A percentile compares a stretch with the other conserved stretches of the same genome.
Conservation (phyloP, 495 filamentous ascomycete species). For the Penicillium robsamsonii region DNA sequence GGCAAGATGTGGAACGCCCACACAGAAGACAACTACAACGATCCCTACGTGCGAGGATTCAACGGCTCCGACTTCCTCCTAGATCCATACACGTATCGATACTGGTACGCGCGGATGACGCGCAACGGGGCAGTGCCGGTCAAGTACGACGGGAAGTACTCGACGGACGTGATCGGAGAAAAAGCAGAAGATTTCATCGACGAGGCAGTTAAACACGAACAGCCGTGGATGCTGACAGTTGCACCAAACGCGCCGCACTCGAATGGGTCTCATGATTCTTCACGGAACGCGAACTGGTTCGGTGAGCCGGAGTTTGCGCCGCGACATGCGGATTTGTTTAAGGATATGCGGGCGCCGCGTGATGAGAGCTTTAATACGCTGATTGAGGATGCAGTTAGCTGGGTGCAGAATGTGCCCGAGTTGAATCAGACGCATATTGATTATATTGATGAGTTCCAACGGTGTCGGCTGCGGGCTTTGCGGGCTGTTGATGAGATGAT, state of each 20-base stretch:
- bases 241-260: constrained; percentile 64
- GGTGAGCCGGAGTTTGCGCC: constrained; percentile 32
- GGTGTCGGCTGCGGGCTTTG: constrained; percentile 56
- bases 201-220: constrained; percentile 46
- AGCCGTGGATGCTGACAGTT: constrained; percentile 64
- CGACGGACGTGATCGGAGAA: constrained; percentile 57
- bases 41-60: constrained; percentile 55
- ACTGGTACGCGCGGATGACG: constrained; percentile 58
- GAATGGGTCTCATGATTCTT: constrained; percentile 23
- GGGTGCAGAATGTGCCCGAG: constrained; percentile 50
- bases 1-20: constrained; percentile 69
- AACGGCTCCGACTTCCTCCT: constrained; percentile 58
- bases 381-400: constrained; percentile 51
- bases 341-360: constrained; percentile 27
- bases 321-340: constrained; percentile 32
- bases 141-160: constrained; percentile 52
- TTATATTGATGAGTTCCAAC: constrained; percentile 64
- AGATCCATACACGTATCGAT: constrained; percentile 67
- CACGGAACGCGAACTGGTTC: constrained; percentile 21
- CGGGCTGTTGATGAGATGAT: constrained; percentile 68
- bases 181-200: constrained; percentile 60
- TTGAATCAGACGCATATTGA: constrained; percentile 52
- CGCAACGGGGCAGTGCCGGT: constrained; percentile 54
- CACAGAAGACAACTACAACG: constrained; percentile 54
- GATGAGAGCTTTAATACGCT: constrained; percentile 38